Evolutionary conservation across 2,329 filamentous ascomycete species (phyloP), one percentile per base, ranked within the genome.

Genomic region (Diaporthe humulicola): DNA sequence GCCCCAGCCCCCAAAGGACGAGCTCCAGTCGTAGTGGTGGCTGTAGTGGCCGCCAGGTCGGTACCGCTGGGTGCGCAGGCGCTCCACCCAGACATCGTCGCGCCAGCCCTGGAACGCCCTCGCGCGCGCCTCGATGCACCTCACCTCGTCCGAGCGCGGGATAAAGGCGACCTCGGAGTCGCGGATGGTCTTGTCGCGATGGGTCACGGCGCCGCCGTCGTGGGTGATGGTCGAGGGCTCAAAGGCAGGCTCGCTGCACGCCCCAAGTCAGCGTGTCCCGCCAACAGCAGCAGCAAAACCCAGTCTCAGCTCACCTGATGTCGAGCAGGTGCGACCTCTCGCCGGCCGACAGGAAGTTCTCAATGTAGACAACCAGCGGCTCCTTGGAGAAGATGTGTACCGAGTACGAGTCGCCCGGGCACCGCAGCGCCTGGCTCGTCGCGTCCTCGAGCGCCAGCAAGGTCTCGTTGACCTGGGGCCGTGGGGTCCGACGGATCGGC

Each of bases 11-110:
- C 82, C 82, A 1, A 78, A 78, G 61, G 82, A 85, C 2, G 80
- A 82, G 70, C 85, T 87, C 87, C 87, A 90, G 82, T 90, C 88
- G 76, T 87, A 90, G 79, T 90, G 88, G 75, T 89, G 87, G 56
- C 81, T 82, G 79, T 90, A 90, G 80, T 89, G 88, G 1, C 88
- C 87, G 7, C 82, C 84, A 1, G 84, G 80, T 22, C 76, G 76
- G 77, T 90, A 90, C 38, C 86, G 84, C 81, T 90, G 88, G 33
- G 87, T 87, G 45, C 88, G 85, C 67, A 90, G 82, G 5, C 87
- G 83, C 79, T 90, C 88, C 76, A 90, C 78, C 86, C 86, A 90
- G 22, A 88, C 80, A 70, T 90, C 86, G 52, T 85, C 82, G n/a
- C 86, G 85, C 87, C 87, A 90, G 77, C 88, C 88, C 79, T 90